Evolutionary conservation across 1,284 basidiomycete genomes (phyloP), one percentile per base, ranked within the genome.

Genomic region (Albatrellus sp.): DNA sequence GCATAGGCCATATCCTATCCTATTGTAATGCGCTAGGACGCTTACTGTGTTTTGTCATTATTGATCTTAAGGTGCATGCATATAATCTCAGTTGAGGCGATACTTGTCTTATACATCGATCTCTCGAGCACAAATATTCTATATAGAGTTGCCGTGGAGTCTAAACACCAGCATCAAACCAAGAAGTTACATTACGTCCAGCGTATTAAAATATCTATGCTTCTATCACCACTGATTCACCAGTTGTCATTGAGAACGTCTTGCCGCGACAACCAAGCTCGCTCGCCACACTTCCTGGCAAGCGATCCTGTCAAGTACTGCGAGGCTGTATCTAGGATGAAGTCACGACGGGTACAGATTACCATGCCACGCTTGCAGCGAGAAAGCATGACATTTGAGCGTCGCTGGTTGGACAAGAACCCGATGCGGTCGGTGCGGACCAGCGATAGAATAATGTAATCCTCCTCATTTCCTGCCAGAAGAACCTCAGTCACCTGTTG

Each of bases 361-460:
- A 73, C 73, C 80, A 84, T 81, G 33, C 76, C 75, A 40, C 62
- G 68, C 57, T 77, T 80, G 66, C 74, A 80, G 11, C 77, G 66
- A 1, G 73, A 73, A 37, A 84, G 60, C 78, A 85, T 80, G 33
- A 84, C 80, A 57, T 84, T 84, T 12, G 71, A 69, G 1, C 80
- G 69, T 3, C 69, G 59, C 12, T 56, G 13, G 42, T 68, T 70
- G 6, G 44, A 51, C 17, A 80, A 55, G 51, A 79, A 80, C 1
- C 77, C 75, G 1, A 68, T 54, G 2, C 48, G 52, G 1, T 53
- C 46, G 0, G 75, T 64, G 11, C 75, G 63, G 2, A 77, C 72
- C 13, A 76, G 48, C 4, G 75, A 83, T 31, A 85, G 65, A 34
- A 85, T 70, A 44, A 82, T 76, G 39, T 71, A 68, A 43, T 80